Evolutionary conservation across 179 eudicot genomes (phyloP), one percentile per base, ranked within the genome.

Genomic region (Spergularia azorica): DNA sequence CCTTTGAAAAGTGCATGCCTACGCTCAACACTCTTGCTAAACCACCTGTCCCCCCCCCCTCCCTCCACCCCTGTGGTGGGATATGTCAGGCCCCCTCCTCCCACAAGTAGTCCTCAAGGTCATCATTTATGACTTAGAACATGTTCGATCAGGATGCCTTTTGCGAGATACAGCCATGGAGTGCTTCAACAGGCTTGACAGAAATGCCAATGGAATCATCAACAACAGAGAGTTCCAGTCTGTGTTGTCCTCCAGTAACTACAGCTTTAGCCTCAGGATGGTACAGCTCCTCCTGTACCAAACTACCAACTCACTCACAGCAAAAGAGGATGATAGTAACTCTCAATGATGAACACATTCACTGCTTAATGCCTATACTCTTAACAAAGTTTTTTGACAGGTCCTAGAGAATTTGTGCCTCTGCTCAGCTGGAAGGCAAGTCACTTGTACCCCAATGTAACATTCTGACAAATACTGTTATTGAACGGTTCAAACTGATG

Each of bases 371-470:
- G 65, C 41, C 32, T 12, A 62, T 5, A 26, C 38, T 62, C 0
- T 26, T 26, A n/a, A 54, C n/a, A n/a, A 38, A 6, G 3, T 0
- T 21, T 38, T n/a, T 36, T 20, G 77, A 71, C 89, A 92, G 97
- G 93, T 57, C 97, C 98, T 8, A 90, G 85, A 86, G 95, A 93
- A 75, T 93, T 91, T 79, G 87, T 90, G 61, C 81, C 91, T 39
- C 79, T 93, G 80, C 84, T 81, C 63, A 85, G 64, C 80, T 93
- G 97, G 97, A 90, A 90, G 97, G 98, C 90, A 79, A 68, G 83
- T 82, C 39, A 6, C 15, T 62, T 11, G 41, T 20, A 18, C 65
- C 38, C 10, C 52, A 1, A 26, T 26, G 9, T 17, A 48, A 67
- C 55, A 43, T 67, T 21, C 38, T 15, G 15, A 62, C 14, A 20